Evolutionary conservation across 1,284 basidiomycete genomes (phyloP), one percentile per base, ranked within the genome.

Genomic region (Sphaerobolus stellatus): DNA sequence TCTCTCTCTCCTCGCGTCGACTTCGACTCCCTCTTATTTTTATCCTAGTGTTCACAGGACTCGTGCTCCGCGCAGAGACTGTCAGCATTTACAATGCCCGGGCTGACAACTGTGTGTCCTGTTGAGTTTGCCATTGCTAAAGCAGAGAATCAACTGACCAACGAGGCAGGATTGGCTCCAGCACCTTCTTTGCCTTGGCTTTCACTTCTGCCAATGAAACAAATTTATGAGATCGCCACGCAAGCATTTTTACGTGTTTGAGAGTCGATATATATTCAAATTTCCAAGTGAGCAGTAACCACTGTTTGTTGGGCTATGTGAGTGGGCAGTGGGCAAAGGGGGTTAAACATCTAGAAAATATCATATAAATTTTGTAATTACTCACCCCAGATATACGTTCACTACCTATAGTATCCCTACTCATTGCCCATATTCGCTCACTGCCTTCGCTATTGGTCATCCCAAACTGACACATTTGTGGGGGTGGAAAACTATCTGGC

Each of bases 381-480:
- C 41, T 20, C 20, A 43, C 41, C 41, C 41, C 41, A 13, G 24
- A 16, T 9, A 47, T 47, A 14, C 45, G 24, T 29, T 47, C 27
- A 29, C 11, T 13, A 13, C 45, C 45, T 25, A 47, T 47, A 11
- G 27, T 47, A 29, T 47, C 45, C 20, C 29, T 47, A 47, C 45
- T 47, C 7, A 47, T 7, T 8, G 45, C 24, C 71, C 70, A 74
- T 44, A 73, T 62, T 5, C 63, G 40, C 49, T 74, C 69, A 57
- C 66, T 68, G 5, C 72, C 70, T 57, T 72, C 71, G 6, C 71
- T 71, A 62, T 72, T 64, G 1, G 65, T 58, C 9, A 69, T 56
- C 0, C 70, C 70, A 69, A 71, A 1, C 66, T 65, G 9, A 24
- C 14, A 36, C 65, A 51, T 38, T 67, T 66, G 8, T 67, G 52